Evolutionary conservation across 768 basidiomycete species (phyloP).

Genomic region (Cystobasidium ongulense): DNA sequence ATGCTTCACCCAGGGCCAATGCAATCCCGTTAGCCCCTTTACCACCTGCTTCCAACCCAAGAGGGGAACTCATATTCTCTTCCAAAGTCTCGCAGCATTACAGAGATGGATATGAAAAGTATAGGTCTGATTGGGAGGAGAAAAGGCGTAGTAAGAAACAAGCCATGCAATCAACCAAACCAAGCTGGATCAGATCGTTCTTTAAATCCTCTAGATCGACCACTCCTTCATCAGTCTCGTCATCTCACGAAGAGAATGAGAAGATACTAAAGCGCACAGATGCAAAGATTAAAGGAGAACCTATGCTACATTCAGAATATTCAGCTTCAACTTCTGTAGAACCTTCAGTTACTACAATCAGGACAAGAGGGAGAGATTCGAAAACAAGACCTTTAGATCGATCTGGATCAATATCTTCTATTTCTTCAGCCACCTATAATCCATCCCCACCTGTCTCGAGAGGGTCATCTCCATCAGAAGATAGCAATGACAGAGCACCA

Average conservation of each 20-base stretch:
- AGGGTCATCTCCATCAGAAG: neutral
- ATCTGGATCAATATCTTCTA: neutral
- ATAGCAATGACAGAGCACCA: no score
- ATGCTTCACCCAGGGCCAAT: slow-evolving; percentile 35
- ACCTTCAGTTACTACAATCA: neutral
- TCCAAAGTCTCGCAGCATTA: slow-evolving; percentile 73
- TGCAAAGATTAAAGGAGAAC: neutral
- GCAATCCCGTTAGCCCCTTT: slow-evolving; percentile 61
- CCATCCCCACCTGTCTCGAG: neutral
- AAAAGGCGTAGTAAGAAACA: slow-evolving; percentile 13
- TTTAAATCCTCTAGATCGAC: neutral
- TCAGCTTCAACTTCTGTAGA: neutral
- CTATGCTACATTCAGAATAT: neutral
- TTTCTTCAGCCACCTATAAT: neutral
- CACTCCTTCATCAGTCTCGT: neutral
- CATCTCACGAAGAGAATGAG: neutral
- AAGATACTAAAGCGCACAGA: neutral
- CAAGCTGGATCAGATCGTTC: neutral
- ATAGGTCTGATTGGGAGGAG: slow-evolving; percentile 77
- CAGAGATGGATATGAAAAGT: slow-evolving; percentile 84
- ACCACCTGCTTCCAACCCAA: slow-evolving; percentile 76
- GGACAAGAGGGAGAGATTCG: neutral
- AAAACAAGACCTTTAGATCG: neutral
- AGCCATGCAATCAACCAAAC: neutral
- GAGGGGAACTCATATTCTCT: slow-evolving; percentile 94